Evolutionary conservation across 2,329 filamentous ascomycete species (phyloP).

Genomic region (Botrytis fragariae): DNA sequence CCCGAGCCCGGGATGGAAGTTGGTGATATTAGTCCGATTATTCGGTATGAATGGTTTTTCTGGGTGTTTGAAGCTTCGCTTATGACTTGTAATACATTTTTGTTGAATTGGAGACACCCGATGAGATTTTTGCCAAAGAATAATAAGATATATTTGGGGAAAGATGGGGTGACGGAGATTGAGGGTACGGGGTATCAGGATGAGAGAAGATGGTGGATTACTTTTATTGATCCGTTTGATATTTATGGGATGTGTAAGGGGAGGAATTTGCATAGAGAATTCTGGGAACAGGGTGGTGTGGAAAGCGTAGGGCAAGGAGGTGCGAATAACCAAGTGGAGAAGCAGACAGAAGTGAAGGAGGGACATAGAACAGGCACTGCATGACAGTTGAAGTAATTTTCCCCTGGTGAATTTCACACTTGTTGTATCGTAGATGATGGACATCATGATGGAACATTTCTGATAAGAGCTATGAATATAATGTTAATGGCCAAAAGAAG

Average conservation of each 20-base stretch:
- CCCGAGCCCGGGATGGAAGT: conserved; percentile 38
- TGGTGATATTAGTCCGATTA: conserved; percentile 43
- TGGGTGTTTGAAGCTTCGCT: conserved; percentile 55
- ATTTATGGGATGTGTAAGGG: conserved; percentile 30
- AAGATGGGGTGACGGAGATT: conserved; percentile 50
- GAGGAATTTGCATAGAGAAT: conserved; percentile 30
- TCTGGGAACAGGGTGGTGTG: conserved; percentile 33
- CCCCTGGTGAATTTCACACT: background rate
- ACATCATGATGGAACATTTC: background rate
- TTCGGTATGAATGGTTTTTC: conserved; percentile 60
- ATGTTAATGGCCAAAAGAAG: too few species aligned
- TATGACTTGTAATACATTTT: conserved; percentile 51
- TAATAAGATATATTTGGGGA: conserved; percentile 50
- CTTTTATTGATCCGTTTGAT: conserved; percentile 38
- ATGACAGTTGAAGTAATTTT: background rate
- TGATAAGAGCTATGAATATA: too few species aligned
- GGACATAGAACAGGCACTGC: background rate
- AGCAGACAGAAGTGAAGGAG: background rate
- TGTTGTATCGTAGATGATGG: background rate
- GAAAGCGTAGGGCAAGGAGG: conserved; percentile 7
- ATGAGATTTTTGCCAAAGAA: conserved; percentile 49
- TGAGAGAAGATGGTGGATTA: conserved; percentile 38
- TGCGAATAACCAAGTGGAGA: background rate
- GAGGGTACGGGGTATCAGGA: conserved; percentile 51
- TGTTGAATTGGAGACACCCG: conserved; percentile 53